Evolutionary conservation across 2,329 filamentous ascomycete species (phyloP).

Genomic region (Trichocomaceae sp.): DNA sequence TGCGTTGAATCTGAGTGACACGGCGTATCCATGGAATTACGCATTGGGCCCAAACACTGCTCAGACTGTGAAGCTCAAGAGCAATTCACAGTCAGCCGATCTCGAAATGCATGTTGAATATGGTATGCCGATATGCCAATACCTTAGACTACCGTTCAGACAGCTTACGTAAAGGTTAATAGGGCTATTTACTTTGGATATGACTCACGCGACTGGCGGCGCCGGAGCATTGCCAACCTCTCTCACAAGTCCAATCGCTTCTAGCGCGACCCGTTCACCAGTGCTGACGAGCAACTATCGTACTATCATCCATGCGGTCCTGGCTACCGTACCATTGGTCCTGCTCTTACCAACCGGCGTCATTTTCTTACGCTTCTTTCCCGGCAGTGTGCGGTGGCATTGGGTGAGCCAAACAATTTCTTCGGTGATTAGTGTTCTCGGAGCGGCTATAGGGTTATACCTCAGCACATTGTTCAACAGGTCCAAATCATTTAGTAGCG

Average conservation of each 20-base stretch:
- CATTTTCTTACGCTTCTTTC: constrained; percentile 4
- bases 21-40: constrained; percentile 8
- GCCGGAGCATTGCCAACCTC: constrained; percentile 1
- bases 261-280: neutral
- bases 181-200: constrained; percentile 8
- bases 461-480: constrained; percentile 6
- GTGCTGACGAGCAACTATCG: constrained; percentile 1
- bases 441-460: neutral
- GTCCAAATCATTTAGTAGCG: neutral
- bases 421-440: constrained; percentile 4
- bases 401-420: constrained; percentile 6
- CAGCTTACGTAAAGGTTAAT: neutral
- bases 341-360: constrained; percentile 4
- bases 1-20: constrained; percentile 3
- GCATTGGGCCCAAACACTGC: constrained; percentile 8
- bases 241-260: neutral
- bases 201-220: constrained; percentile 3
- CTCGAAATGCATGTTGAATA: constrained; percentile 10
- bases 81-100: constrained; percentile 4
- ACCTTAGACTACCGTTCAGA: neutral
- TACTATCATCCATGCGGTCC: constrained; percentile 4
- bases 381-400: constrained; percentile 6
- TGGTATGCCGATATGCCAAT: neutral
- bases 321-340: constrained; percentile 4
- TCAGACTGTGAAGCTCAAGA: constrained; percentile 2